Evolutionary conservation across 192 early-diverging fungal genomes (phyloP).

Genomic region (Paraglomus brasilianum): DNA sequence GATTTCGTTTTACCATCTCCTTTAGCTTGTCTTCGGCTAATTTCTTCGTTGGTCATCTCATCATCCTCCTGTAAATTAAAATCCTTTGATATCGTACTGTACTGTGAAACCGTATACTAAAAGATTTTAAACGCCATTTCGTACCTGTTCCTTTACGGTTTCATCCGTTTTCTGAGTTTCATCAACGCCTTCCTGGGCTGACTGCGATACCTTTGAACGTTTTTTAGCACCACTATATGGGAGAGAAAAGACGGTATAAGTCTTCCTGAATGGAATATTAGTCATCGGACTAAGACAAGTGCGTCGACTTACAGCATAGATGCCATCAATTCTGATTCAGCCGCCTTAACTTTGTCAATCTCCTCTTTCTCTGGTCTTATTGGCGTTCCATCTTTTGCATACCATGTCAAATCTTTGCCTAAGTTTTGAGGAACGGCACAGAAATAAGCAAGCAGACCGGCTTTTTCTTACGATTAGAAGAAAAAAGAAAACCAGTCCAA

Average conservation of each 20-base stretch:
- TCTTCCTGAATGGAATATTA: not conserved
- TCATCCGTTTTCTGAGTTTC: constrained; percentile 93
- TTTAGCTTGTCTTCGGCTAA: constrained; percentile 34
- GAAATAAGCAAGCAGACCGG: not conserved
- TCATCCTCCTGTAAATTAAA: constrained; percentile 36
- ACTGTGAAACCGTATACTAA: not conserved
- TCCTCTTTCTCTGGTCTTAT: constrained; percentile 40
- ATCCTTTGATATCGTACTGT: not conserved
- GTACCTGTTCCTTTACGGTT: constrained; percentile 54
- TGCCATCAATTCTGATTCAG: constrained; percentile 60
- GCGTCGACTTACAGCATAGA: constrained; percentile 48
- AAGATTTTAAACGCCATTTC: not conserved
- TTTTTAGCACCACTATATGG: constrained; percentile 54
- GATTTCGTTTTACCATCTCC: constrained; percentile 43
- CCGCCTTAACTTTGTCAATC: constrained; percentile 55
- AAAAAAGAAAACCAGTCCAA: not conserved
- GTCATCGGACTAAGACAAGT: no score
- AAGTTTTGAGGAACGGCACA: constrained; percentile 14
- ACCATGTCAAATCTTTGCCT: constrained; percentile 72
- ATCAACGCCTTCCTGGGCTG: constrained; percentile 74
- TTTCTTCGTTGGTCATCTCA: constrained; percentile 34
- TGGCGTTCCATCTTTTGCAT: constrained; percentile 57
- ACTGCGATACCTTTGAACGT: constrained; percentile 87
- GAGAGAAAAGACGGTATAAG: no score
- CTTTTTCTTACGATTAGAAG: not conserved